phyloP scores from a whole-genome alignment of 169 alveolate genomes.

The Perkinsus olseni region DNA sequence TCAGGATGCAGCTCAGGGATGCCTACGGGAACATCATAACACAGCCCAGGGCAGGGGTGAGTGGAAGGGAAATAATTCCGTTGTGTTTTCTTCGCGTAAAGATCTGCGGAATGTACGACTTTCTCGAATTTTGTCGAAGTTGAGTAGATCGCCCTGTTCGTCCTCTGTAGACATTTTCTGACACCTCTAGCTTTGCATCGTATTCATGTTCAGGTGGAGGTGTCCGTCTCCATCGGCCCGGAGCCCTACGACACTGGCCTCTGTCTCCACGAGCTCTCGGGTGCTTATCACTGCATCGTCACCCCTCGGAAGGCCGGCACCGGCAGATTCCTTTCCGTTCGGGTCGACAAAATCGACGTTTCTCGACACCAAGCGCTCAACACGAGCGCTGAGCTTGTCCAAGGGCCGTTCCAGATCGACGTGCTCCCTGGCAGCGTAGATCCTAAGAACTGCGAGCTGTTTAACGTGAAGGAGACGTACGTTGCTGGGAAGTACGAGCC shows the following conservation, averaged over 20 bases:
- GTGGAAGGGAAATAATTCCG: not conserved
- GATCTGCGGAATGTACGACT: too few relatives aligned
- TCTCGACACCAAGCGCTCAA: not conserved
- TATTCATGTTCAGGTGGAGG: not conserved
- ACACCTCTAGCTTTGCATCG: not conserved
- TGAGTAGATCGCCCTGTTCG: too few relatives aligned
- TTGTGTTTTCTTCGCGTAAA: not conserved
- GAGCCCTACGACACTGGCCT: not conserved
- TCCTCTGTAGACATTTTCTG: too few relatives aligned
- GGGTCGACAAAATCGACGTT: constrained; percentile 3
- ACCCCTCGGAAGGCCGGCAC: constrained; percentile 1
- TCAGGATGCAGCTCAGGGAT: constrained; percentile 11
- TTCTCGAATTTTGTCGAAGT: too few relatives aligned
- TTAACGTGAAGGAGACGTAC: not conserved
- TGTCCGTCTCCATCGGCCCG: not conserved
- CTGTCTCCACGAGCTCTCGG: not conserved
- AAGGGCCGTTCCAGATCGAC: constrained; percentile 13
- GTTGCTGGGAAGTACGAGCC: constrained; percentile 9
- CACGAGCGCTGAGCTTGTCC: constrained; percentile 2
- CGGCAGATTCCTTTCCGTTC: not conserved
- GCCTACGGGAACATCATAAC: constrained; percentile 9
- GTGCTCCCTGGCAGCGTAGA: constrained; percentile 6
- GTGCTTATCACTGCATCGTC: not conserved
- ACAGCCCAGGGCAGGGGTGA: not conserved
- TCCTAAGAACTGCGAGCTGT: not conserved